Evolutionary conservation across 257 asterid species (phyloP).

Genomic region (Fraxinus quadrangulata): DNA sequence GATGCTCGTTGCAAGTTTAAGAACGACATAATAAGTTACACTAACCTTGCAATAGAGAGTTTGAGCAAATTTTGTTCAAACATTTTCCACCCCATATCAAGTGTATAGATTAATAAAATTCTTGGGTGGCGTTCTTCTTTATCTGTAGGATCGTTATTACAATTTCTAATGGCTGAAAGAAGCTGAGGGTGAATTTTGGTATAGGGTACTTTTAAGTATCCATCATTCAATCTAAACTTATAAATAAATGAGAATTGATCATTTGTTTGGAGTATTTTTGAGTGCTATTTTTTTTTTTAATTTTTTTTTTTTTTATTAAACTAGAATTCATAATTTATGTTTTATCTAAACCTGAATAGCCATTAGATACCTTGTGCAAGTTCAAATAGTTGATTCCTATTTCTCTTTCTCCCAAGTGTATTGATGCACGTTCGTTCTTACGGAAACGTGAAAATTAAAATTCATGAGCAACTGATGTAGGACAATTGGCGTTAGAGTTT

Average conservation of each 20-base stretch:
- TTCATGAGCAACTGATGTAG: no score
- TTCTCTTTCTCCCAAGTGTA: no score
- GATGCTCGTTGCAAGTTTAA: neutral
- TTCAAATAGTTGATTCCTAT: no score
- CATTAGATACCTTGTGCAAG: no score
- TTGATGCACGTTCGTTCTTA: no score
- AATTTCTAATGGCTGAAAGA: neutral
- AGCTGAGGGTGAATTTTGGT: neutral
- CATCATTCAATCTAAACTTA: neutral
- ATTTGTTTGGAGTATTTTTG: no score
- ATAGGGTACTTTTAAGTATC: neutral
- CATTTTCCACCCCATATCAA: neutral
- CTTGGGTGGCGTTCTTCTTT: neutral
- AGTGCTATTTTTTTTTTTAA: no score
- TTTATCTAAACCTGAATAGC: no score
- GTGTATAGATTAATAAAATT: neutral
- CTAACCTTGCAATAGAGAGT: neutral
- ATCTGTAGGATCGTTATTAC: neutral
- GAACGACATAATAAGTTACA: neutral
- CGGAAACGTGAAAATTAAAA: no score
- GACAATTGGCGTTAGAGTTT: no score
- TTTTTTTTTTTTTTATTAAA: no score
- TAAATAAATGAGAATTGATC: neutral
- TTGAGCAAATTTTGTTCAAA: neutral
- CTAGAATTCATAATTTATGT: no score